These are phyloP conservation scores for Cyclotella cryptica DNA, from an alignment of 108 stramenopile genomes.

Conservation along the genomic window DNA sequence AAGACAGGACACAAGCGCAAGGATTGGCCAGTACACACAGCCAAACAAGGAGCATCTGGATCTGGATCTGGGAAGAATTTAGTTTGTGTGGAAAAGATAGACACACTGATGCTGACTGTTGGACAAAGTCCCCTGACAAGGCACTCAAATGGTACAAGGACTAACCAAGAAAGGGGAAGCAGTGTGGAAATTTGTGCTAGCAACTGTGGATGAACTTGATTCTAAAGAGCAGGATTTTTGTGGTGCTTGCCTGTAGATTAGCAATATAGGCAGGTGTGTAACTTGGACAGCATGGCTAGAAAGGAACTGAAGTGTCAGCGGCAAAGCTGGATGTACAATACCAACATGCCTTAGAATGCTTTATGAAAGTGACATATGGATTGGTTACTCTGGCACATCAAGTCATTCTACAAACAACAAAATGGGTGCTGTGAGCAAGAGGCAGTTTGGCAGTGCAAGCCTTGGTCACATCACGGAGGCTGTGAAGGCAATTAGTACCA, in stretches of 20 bases:
- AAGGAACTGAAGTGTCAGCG: neutral
- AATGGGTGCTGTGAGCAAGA: neutral
- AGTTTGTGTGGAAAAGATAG: too few relatives aligned
- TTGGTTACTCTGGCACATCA: neutral
- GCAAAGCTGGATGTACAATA: neutral
- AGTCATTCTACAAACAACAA: neutral
- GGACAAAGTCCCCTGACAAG: too few relatives aligned
- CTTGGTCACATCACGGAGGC: neutral
- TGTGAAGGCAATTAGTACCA: neutral
- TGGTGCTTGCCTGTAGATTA: neutral
- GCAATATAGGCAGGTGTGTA: neutral
- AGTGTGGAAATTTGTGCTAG: too few relatives aligned
- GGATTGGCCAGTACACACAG: too few relatives aligned
- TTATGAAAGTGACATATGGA: neutral
- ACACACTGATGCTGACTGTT: too few relatives aligned
- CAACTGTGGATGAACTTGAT: neutral
- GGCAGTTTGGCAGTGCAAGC: neutral
- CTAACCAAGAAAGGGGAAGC: too few relatives aligned
- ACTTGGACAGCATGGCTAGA: neutral
- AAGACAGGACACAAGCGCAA: too few relatives aligned
- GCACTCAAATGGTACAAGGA: too few relatives aligned
- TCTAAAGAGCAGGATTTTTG: neutral
- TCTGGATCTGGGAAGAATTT: too few relatives aligned
- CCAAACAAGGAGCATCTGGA: too few relatives aligned
- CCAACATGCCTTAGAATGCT: neutral